Base-by-base conservation (phyloP, 768 basidiomycete species). In the Tephrocybe sp. region DNA sequence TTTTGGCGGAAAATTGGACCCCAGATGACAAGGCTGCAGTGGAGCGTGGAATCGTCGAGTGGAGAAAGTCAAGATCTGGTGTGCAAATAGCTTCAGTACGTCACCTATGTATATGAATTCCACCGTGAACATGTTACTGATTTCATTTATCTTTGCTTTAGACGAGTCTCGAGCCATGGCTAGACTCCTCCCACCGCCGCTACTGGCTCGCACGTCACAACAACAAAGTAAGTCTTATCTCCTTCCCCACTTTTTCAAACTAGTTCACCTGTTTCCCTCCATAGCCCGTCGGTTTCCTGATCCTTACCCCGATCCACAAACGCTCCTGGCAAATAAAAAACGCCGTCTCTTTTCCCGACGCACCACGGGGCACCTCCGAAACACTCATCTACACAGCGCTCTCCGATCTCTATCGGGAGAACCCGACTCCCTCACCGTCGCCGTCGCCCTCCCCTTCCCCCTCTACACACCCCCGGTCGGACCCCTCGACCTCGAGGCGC, bases 321-420 rank as follows among this genome's bases (percentile, higher is more conserved):
- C 64, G 68, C 18, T 64, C 74, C 34, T 81, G 78, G 64, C 74
- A 76, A 49, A 79, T 83, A 58, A 83, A 83, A 62, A 82, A 83
- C 53, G 73, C 75, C 2, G 65, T 74, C 15, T 74, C 77, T 19
- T 82, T 83, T 62, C 79, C 79, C 5, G 59, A 68, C 22, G 75
- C 81, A 0, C 78, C 79, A 0, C 74, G 74, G 48, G 81, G 80
- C 18, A 79, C 77, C 0, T 80, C 79, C 2, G 80, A 83, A 50
- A 62, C 63, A 12, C 69, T 82, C 49, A 79, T 84, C 43, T 71
- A 72, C 54, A 69, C 69, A 4, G 74, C 74, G 0, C 69, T 84
- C 39, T 68, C 62, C 35, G 71, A 74, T 50, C 57, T 78, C 8
- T 61, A 75, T 28, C 60, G 63, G 22, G 69, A 77, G 41, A 68